These are phyloP conservation scores for Castanea sativa DNA, from an alignment of 306 rosid genomes.

Conservation along the genomic window DNA sequence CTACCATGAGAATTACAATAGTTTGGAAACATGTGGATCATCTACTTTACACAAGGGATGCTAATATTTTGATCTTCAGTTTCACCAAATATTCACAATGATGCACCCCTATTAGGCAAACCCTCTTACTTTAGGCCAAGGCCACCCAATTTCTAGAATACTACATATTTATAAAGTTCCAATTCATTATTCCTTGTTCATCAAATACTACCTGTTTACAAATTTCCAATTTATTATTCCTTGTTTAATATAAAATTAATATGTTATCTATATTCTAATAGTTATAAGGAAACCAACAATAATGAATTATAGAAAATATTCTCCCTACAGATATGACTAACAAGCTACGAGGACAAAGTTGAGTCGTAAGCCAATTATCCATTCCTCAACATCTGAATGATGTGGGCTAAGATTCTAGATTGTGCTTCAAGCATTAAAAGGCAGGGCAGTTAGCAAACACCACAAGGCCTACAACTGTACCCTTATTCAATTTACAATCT, in stretches of 20 bases:
- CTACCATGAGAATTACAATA: too few relatives aligned
- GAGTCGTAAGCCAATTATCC: neutral
- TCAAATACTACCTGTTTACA: too few relatives aligned
- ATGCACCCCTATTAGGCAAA: neutral
- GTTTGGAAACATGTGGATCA: too few relatives aligned
- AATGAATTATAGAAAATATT: neutral
- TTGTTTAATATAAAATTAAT: too few relatives aligned
- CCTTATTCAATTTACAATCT: neutral
- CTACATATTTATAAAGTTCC: too few relatives aligned
- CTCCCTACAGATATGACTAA: neutral
- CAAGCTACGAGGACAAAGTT: neutral
- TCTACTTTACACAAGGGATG: too few relatives aligned
- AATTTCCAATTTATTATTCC: too few relatives aligned
- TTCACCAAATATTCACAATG: too few relatives aligned
- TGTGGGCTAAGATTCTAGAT: neutral
- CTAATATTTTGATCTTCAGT: too few relatives aligned
- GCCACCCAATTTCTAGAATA: too few relatives aligned
- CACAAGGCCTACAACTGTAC: neutral
- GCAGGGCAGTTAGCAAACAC: neutral
- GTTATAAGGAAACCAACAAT: neutral
- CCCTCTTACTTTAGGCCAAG: neutral
- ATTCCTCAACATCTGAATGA: neutral
- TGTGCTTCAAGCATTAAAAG: neutral
- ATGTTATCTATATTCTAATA: neutral
- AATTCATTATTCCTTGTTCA: too few relatives aligned